These are phyloP conservation scores for Auricularia sp. DNA, from an alignment of 768 basidiomycete species.

Conservation along the genomic window DNA sequence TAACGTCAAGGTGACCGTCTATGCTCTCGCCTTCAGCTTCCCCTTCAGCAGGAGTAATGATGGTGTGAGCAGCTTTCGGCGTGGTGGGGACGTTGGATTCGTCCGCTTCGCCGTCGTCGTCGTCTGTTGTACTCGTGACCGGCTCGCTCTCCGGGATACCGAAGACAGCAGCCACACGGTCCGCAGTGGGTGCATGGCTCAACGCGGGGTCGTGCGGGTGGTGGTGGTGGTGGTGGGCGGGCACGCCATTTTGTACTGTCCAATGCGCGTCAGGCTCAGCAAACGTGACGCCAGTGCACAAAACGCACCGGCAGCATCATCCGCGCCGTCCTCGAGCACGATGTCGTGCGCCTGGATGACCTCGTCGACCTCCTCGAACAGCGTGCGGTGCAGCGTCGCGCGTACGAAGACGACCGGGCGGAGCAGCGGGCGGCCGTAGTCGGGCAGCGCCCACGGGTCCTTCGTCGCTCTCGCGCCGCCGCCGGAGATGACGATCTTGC, in stretches of 20 bases:
- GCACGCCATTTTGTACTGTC: too few species aligned
- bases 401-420: slow-evolving; percentile 63
- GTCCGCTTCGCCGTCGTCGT: slow-evolving; percentile 22
- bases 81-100: slow-evolving; percentile 22
- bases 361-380: slow-evolving; percentile 40
- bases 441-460: slow-evolving; percentile 41
- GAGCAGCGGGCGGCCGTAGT: slow-evolving; percentile 49
- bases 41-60: slow-evolving; percentile 38
- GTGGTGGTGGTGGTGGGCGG: background rate
- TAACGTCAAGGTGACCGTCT: slow-evolving; percentile 5
- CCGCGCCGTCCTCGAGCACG: background rate
- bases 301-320: slow-evolving; percentile 6
- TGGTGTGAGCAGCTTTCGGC: slow-evolving; percentile 31
- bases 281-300: background rate
- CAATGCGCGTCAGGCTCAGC: slow-evolving; percentile 20
- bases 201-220: slow-evolving; percentile 36
- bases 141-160: slow-evolving; percentile 20
- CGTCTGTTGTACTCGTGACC: slow-evolving; percentile 1
- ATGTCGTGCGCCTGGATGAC: slow-evolving; percentile 9
- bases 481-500: background rate
- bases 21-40: slow-evolving; percentile 24
- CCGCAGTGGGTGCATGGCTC: slow-evolving; percentile 59
- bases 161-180: slow-evolving; percentile 56
- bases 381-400: slow-evolving; percentile 37
- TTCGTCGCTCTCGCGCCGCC: background rate